phyloP scores from a whole-genome alignment of 2,329 filamentous ascomycete genomes.

The Neospermospora avenae region DNA sequence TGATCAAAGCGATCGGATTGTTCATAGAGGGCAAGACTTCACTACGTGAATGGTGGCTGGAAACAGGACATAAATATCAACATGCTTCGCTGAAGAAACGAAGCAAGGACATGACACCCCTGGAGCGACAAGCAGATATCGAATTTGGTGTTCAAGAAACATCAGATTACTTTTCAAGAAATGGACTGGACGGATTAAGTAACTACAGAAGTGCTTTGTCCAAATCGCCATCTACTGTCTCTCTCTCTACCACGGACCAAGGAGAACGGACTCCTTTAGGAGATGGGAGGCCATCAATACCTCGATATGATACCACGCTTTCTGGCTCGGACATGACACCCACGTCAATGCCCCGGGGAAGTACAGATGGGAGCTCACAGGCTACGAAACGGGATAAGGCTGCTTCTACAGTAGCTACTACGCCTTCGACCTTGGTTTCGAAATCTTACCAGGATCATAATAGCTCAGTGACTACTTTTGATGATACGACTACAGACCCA shows the following conservation, averaged over 20 bases:
- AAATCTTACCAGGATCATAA: conserved; percentile 22
- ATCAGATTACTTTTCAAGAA: conserved; percentile 22
- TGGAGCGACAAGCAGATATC: conserved; percentile 27
- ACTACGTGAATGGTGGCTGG: conserved; percentile 33
- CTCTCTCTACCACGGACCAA: conserved; percentile 1
- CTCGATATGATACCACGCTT: conserved; percentile 16
- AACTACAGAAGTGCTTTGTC: conserved; percentile 13
- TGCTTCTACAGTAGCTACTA: conserved; percentile 13
- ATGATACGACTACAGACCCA: conserved; percentile 16
- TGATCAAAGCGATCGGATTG: conserved; percentile 50
- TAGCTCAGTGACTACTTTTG: conserved; percentile 29
- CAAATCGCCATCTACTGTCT: conserved; percentile 21
- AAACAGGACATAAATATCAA: conserved; percentile 27
- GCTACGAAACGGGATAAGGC: conserved; percentile 17
- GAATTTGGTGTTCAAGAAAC: conserved; percentile 34
- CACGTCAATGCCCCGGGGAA: background rate
- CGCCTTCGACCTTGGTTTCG: conserved; percentile 21
- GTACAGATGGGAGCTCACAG: conserved; percentile 18
- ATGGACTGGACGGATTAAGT: conserved; percentile 22
- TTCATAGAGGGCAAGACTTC: conserved; percentile 51
- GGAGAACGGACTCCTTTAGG: conserved; percentile 9
- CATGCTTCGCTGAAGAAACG: conserved; percentile 17
- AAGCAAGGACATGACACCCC: conserved; percentile 5
- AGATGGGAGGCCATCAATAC: conserved; percentile 21
- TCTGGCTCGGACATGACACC: conserved; percentile 8